Conservation (phyloP, 2,329 filamentous ascomycete genomes). For the Podosphaera xanthii region DNA sequence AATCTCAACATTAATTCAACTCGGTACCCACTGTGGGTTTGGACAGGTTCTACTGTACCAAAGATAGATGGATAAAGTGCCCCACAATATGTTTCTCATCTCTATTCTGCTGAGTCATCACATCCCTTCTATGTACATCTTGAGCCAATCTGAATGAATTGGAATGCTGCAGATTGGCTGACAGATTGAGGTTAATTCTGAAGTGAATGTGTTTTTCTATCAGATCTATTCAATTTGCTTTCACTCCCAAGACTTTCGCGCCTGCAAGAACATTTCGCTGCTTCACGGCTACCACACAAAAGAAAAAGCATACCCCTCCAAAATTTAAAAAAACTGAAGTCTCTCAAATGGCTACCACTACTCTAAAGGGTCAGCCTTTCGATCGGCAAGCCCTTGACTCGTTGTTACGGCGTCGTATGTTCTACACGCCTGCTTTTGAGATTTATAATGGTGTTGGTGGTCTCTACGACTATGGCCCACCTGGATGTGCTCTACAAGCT, state of each 20-base stretch:
- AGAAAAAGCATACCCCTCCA: slow-evolving; percentile 17
- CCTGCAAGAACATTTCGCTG: slow-evolving; percentile 12
- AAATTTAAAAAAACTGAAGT: slow-evolving; percentile 16
- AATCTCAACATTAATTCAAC: too few relatives aligned
- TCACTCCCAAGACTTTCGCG: slow-evolving; percentile 5
- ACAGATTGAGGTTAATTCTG: slow-evolving; percentile 4
- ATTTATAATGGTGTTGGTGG: slow-evolving; percentile 79
- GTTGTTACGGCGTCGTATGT: slow-evolving; percentile 68
- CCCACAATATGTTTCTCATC: too few relatives aligned
- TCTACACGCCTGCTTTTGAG: slow-evolving; percentile 90
- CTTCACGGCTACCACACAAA: slow-evolving; percentile 19
- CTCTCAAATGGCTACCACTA: slow-evolving; percentile 41
- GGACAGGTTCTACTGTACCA: too few relatives aligned
- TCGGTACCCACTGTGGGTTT: too few relatives aligned
- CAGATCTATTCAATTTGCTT: slow-evolving; percentile 18
- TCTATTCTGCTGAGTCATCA: too few relatives aligned
- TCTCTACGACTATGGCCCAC: slow-evolving; percentile 50
- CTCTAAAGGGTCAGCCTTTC: slow-evolving; percentile 72
- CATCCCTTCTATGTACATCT: too few relatives aligned
- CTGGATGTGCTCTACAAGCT: slow-evolving; percentile 43
- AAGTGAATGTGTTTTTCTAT: slow-evolving; percentile 20
- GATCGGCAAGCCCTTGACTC: slow-evolving; percentile 64
- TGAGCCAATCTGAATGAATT: background rate
- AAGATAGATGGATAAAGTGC: too few relatives aligned
- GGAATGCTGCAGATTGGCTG: slow-evolving; percentile 1